Base-by-base conservation (phyloP, 495 filamentous ascomycete species). In the Trichoderma gamsii region DNA sequence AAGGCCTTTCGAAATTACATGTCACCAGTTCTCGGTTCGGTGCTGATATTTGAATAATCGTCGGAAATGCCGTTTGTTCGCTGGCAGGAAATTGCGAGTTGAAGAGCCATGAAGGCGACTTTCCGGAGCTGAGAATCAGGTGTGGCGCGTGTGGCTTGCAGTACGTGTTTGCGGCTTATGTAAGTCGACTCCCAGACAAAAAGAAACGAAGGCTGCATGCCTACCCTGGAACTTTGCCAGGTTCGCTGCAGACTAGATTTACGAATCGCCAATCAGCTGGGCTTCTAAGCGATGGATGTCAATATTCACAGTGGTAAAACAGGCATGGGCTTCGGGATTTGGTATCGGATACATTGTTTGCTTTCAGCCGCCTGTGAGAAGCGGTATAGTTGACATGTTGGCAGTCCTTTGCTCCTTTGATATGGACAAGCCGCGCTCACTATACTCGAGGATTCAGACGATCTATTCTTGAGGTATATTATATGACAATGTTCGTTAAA, bases 101-200 rank as follows among this genome's bases (percentile, higher is more conserved):
- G n/a, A 21, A 21, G 18, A 52, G 49, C n/a, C 15, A 9, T 9
- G 8, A 21, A 52, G 49, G 49, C 49, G 49, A 52, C 49, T 52
- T 52, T 52, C 49, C n/a, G 18, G 18, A 52, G 49, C 49, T 52
- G 49, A 52, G 49, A 18, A 52, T 52, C 18, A 52, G 49, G 18
- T 52, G 49, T 52, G 49, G 49, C 49, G 49, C 49, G 49, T 52
- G 49, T 52, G 49, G 49, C 49, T 52, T 52, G 49, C 18, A 21
- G n/a, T n/a, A 1, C 21, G 49, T 23, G 49, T 52, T 52, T 23
- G 6, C 35, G 49, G 49, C 16, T 52, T 52, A 52, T 52, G 49
- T 52, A 52, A 52, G 49, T 4, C 18, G 4, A 29, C 1, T 29
- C 29, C 29, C 29, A 29, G 29, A 29, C 49, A 21, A 4, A 6